Base-by-base conservation (phyloP, 2,329 filamentous ascomycete genomes). In the Xylaria sp. region DNA sequence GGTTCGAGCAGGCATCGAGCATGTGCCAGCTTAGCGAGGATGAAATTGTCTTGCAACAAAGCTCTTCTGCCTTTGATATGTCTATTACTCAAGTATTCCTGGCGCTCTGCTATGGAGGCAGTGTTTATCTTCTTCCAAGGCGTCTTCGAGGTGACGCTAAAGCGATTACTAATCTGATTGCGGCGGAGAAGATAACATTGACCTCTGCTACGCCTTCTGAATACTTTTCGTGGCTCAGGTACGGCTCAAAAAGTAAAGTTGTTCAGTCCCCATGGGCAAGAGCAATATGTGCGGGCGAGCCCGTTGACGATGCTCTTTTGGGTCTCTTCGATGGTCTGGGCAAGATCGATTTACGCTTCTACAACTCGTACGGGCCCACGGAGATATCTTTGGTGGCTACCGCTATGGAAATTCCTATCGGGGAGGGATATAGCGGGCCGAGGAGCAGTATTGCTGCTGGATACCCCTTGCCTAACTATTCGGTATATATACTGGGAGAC, bases 121-220 rank as follows among this genome's bases (percentile, higher is more conserved):
- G 68, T 1, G 61, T 85, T 0, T 70, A 78, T 24, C 70, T 85
- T 3, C 80, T 78, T 0, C 74, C 80, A 0, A 55, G 70, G 4
- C 54, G 65, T 0, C 59, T 61, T 1, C 78, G 82, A 1, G 75
- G 74, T 21, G 80, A 84, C 66, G 75, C 82, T 0, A 6, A 70
- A 0, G 74, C 72, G 3, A 72, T 85, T 4, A 69, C 77, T 0
- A 68, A 78, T 0, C 57, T 83, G 17, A 82, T 86, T 5, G 51
- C 47, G 0, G n/a, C 2, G 1, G 17, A 63, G 4, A 48, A 69
- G 1, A 74, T 86, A 34, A 82, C 79, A 0, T 75, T 76, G 42
- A 84, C 64, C 6, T 36, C 14, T 2, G 78, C 76, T 1, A 82
- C 80, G 0, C 82, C 83, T 0, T 81, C 84, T 0, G 83, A 85